Base-by-base conservation (phyloP, 2,329 filamentous ascomycete species). In the Monilinia fructigena region DNA sequence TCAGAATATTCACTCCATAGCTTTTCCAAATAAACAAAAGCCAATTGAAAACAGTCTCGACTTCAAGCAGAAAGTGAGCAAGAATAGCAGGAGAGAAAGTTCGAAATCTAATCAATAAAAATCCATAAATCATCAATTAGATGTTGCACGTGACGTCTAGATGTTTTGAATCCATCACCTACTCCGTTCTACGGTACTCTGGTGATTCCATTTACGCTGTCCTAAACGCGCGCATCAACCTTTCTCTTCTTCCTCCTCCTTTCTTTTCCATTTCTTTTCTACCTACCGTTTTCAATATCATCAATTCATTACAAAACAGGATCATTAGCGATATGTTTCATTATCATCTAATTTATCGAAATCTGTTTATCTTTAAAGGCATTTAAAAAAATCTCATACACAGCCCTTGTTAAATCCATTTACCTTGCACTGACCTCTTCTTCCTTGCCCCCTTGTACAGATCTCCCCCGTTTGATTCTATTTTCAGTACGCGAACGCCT, bases 401-500 rank as follows among this genome's bases (percentile, higher is more conserved):
- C 14, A 65, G 12, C 45, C 53, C 60, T 50, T 61, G 45, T 40
- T 28, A 52, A 50, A 61, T 28, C 14, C 11, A 38, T 48, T 12
- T 18, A 20, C 26, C 40, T 14, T 45, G 38, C 38, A 48, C 26
- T 40, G 42, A 4, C 26, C 40, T 18, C n/a, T 58, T 26, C 52
- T 56, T 14, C 4, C 52, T 12, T 26, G n/a, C 26, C 26, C 62
- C 53, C 59, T 52, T 58, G 62, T 55, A 10, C 54, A 52, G 63
- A 60, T 65, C 45, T 65, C 31, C 42, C 47, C 26, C 23, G 45
- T 65, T 59, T 35, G 55, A 40, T 54, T 38, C 63, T 65, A 65
- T 65, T 65, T 65, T 61, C 12, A 58, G 63, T 65, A 65, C 55
- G 55, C 55, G 63, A 65, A 60, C 47, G 63, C 63, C 55, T 65